Evolutionary conservation across 2,329 filamentous ascomycete species (phyloP), one percentile per base, ranked within the genome.

Genomic region (Sarocladium strictum): DNA sequence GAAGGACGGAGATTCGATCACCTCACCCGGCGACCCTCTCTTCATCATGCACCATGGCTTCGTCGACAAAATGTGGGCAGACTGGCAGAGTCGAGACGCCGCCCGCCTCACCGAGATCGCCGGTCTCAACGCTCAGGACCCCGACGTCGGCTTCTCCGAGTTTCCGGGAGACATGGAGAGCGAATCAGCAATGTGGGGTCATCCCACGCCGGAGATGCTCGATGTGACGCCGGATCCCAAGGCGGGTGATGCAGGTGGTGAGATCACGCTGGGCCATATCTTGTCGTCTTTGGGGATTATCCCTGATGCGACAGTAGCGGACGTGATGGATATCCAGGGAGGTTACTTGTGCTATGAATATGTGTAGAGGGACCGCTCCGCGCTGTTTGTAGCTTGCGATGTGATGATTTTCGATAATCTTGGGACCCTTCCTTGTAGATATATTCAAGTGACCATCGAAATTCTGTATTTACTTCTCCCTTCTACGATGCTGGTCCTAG

Each of bases 11-110:
- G 54, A 55, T 33, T 55, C 54, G 10, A 55, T 55, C 54, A 55
- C 54, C n/a, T 55, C 54, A 4, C 35, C 54, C 27, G 54, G 54
- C 17, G 54, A 55, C 47, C 54, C 54, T 40, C 54, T 55, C 43
- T 55, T 55, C 49, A 55, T 55, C 35, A 55, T 55, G 54, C 54
- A 55, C 23, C 54, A 55, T 24, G 54, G 54, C 49, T 55, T 55
- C 37, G 54, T 55, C 24, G 54, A 55, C 49, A 55, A 55, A 49
- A 55, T 55, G 54, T 55, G 54, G 54, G 35, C 47, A 23, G 54
- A 55, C 37, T 55, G 54, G 54, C 54, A 55, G 21, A 33, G 33
- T 21, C 51, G 21, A 21, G 54, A 55, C 19, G 17, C 23, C 12
- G 33, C 17, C 19, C 26, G 54, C 7, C 49, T 55, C 33, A 47